Evolutionary conservation across 2,329 filamentous ascomycete genomes (phyloP).

Genomic region (Colletotrichum destructivum): DNA sequence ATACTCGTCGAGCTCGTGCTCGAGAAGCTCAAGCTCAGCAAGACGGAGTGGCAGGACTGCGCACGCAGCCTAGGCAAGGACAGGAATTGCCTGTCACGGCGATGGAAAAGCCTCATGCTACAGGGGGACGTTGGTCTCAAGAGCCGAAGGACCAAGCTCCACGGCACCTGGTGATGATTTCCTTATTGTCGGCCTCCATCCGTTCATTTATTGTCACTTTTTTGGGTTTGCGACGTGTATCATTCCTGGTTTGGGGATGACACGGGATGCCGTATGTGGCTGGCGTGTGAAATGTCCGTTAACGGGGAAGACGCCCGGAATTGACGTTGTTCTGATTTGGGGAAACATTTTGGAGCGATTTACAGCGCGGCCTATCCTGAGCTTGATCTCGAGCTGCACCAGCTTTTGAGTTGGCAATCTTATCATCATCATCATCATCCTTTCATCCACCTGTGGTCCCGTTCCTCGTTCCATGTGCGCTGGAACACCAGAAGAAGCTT

Average conservation of each 20-base stretch:
- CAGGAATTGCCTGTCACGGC: slow-evolving; percentile 67
- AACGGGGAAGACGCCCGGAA: not conserved
- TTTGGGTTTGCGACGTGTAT: not conserved
- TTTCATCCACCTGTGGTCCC: no score
- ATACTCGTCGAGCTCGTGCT: slow-evolving; percentile 78
- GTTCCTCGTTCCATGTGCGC: not conserved
- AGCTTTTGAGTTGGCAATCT: not conserved
- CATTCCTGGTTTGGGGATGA: not conserved
- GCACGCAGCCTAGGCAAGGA: slow-evolving; percentile 75
- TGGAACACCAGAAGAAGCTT: not conserved
- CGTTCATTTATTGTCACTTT: no score
- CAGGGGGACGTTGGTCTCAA: slow-evolving; percentile 74
- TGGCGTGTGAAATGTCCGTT: not conserved
- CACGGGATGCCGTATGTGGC: slow-evolving; percentile 1
- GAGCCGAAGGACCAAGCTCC: slow-evolving; percentile 62
- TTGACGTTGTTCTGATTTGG: not conserved
- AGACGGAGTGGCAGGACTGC: slow-evolving; percentile 78
- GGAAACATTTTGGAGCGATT: not conserved
- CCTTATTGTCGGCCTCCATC: not conserved
- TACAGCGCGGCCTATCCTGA: not conserved
- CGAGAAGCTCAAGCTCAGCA: slow-evolving; percentile 76
- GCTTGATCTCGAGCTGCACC: slow-evolving; percentile 1
- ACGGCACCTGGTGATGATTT: slow-evolving; percentile 69
- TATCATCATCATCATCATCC: not conserved
- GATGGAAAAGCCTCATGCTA: slow-evolving; percentile 76